Evolutionary conservation across 1,284 basidiomycete species (phyloP).

Genomic region (Inonotus hispidus): DNA sequence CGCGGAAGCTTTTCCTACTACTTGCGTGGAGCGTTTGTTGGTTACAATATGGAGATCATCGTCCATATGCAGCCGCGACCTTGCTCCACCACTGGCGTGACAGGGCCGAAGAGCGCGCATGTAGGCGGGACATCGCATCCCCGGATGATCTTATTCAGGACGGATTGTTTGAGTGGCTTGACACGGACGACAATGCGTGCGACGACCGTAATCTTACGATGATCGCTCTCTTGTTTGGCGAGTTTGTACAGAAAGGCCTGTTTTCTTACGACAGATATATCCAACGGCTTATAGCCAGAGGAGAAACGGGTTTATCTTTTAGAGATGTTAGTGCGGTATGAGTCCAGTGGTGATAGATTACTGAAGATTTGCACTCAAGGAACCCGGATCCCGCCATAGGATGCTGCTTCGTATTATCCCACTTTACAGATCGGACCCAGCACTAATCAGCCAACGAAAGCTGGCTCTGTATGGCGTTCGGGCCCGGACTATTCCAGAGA

Average conservation of each 20-base stretch:
- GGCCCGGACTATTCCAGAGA: slow-evolving; percentile 62
- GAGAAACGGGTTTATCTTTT: slow-evolving; percentile 56
- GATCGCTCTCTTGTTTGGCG: slow-evolving; percentile 73
- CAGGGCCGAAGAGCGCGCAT: slow-evolving; percentile 53
- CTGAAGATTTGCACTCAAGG: slow-evolving; percentile 21
- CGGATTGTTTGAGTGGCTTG: slow-evolving; percentile 82
- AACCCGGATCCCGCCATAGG: slow-evolving; percentile 52
- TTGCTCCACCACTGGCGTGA: slow-evolving; percentile 71
- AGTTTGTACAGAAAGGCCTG: slow-evolving; percentile 67
- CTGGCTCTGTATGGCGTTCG: slow-evolving; percentile 62
- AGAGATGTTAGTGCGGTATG: slow-evolving; percentile 38
- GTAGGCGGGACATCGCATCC: slow-evolving; percentile 48
- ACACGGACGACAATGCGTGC: slow-evolving; percentile 57
- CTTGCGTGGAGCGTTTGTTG: slow-evolving; percentile 86
- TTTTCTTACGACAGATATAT: slow-evolving; percentile 86
- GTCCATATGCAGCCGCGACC: slow-evolving; percentile 76
- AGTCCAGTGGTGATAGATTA: slow-evolving; percentile 1
- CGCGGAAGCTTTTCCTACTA: slow-evolving; percentile 73
- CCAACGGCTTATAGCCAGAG: slow-evolving; percentile 78
- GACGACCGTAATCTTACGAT: slow-evolving; percentile 53
- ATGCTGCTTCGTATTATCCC: slow-evolving; percentile 66
- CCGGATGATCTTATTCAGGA: slow-evolving; percentile 64
- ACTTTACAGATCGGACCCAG: slow-evolving; percentile 48
- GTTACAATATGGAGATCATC: slow-evolving; percentile 80
- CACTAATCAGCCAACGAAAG: slow-evolving; percentile 61